A percentile compares a stretch with the other conserved stretches of the same genome.
Evolutionary conservation across 257 asterid species (phyloP).

Genomic region (Gynochthodes officinalis): DNA sequence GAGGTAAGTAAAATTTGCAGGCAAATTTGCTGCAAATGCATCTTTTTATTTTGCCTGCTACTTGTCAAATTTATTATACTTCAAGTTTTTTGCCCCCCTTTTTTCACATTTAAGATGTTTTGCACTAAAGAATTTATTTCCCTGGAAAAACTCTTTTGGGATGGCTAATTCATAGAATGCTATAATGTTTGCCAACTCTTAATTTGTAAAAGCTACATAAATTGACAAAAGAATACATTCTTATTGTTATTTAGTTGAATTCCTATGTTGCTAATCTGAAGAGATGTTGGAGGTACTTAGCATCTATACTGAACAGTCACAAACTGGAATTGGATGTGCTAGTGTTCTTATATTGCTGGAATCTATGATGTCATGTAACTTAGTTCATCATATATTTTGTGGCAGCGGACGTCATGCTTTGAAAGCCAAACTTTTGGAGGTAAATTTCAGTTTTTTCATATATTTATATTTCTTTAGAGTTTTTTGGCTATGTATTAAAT

Average conservation of each 20-base stretch:
- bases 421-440: constrained; percentile 89
- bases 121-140: background rate
- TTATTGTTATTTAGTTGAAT: background rate
- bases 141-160: background rate
- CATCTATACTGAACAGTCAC: background rate
- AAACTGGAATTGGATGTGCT: background rate
- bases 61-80: too few species aligned
- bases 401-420: constrained; percentile 97
- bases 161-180: background rate
- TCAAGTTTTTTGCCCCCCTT: too few species aligned
- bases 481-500: constrained; percentile 4
- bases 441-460: constrained; percentile 23
- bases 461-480: background rate
- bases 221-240: background rate
- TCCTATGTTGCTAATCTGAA: background rate
- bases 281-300: background rate
- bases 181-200: background rate
- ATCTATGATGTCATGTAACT: background rate
- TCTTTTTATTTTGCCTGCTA: background rate
- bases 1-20: constrained; percentile 47
- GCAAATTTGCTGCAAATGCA: background rate
- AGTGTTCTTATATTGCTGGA: background rate
- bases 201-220: background rate
- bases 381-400: constrained; percentile 17
- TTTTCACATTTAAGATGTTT: background rate